phyloP scores from a whole-genome alignment of 306 rosid genomes.

The Spatholobus suberectus region DNA sequence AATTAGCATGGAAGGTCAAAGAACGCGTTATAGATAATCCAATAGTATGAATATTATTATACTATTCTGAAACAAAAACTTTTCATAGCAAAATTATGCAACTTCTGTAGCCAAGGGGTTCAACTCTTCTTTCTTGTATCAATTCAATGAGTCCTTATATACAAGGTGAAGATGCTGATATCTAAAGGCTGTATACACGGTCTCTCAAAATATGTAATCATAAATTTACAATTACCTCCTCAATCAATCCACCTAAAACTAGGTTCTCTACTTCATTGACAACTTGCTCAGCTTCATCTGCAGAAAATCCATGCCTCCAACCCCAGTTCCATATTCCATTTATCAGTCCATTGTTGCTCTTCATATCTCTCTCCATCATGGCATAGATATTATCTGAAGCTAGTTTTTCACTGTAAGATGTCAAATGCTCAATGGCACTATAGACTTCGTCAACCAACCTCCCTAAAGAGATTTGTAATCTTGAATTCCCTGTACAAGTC shows the following conservation, averaged over 20 bases:
- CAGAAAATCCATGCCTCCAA: constrained; percentile 74
- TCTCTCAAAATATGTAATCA: constrained; percentile 36
- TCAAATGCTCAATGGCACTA: constrained; percentile 54
- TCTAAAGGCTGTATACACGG: constrained; percentile 35
- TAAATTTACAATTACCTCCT: constrained; percentile 67
- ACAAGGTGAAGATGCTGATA: constrained; percentile 40
- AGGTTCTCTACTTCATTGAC: constrained; percentile 64
- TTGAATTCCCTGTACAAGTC: constrained; percentile 46
- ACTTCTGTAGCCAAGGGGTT: constrained; percentile 33
- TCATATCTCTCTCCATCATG: constrained; percentile 74
- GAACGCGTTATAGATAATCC: neutral
- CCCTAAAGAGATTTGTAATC: constrained; percentile 50
- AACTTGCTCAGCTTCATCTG: constrained; percentile 74
- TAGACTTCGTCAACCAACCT: constrained; percentile 68
- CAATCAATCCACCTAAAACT: constrained; percentile 69
- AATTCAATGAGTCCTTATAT: constrained; percentile 34
- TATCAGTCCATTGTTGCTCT: constrained; percentile 58
- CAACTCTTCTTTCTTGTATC: constrained; percentile 44
- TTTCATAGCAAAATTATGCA: constrained; percentile 33
- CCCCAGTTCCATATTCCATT: constrained; percentile 81
- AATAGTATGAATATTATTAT: neutral
- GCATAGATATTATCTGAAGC: constrained; percentile 54
- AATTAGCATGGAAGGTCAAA: neutral
- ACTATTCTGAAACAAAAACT: constrained; percentile 10
- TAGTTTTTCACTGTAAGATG: constrained; percentile 48